Percentiles rank a stretch among this genome's conserved stretches.
phyloP scores from a whole-genome alignment of 495 filamentous ascomycete genomes.

The Penicillium paxilli region DNA sequence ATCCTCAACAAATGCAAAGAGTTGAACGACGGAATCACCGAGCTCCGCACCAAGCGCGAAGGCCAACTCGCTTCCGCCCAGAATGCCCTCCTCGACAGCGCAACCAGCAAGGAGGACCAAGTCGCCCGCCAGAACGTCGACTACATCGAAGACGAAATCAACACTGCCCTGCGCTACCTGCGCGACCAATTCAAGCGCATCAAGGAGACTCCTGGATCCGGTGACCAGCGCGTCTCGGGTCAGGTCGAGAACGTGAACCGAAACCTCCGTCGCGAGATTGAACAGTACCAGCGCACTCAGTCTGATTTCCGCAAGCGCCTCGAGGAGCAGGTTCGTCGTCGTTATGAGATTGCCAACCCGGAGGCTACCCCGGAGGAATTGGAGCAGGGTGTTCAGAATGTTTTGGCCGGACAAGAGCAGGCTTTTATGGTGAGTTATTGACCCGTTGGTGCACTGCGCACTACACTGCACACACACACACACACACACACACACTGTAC shows the following conservation, averaged over 20 bases:
- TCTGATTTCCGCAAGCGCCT: slow-evolving; percentile 72
- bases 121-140: slow-evolving; percentile 50
- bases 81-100: slow-evolving; percentile 44
- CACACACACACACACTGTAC: no score
- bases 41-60: slow-evolving; percentile 40
- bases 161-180: slow-evolving; percentile 74
- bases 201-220: slow-evolving; percentile 75
- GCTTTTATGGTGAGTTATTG: slow-evolving; percentile 56
- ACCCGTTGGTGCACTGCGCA: no score
- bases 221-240: slow-evolving; percentile 64
- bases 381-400: slow-evolving; percentile 70
- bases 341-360: slow-evolving; percentile 86
- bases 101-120: slow-evolving; percentile 46
- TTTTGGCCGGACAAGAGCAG: slow-evolving; percentile 68
- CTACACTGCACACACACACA: no score
- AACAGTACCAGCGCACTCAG: slow-evolving; percentile 77
- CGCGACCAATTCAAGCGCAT: slow-evolving; percentile 71
- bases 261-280: slow-evolving; percentile 74
- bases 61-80: slow-evolving; percentile 39
- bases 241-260: slow-evolving; percentile 79
- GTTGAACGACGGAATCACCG: slow-evolving; percentile 69
- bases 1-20: slow-evolving; percentile 81
- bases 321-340: slow-evolving; percentile 79
- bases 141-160: slow-evolving; percentile 75
- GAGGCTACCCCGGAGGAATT: slow-evolving; percentile 82